phyloP scores from a whole-genome alignment of 768 basidiomycete species.

The Lanmaoa pseudosensibilis region DNA sequence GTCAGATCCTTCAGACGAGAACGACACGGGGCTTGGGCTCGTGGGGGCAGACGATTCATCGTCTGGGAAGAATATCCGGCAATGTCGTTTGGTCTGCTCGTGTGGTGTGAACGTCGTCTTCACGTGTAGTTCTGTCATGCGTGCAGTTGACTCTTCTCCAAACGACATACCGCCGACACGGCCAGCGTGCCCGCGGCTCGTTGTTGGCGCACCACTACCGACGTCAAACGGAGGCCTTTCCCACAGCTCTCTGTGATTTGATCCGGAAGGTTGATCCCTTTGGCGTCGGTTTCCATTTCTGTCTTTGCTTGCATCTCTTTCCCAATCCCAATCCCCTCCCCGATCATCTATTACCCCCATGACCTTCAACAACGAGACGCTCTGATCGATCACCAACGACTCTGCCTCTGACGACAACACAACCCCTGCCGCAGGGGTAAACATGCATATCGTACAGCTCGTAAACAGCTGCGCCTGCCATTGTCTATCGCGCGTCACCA shows the following conservation, averaged over 20 bases:
- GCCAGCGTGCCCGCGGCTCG: neutral
- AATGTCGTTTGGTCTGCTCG: constrained; percentile 26
- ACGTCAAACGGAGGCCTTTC: neutral
- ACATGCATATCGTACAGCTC: constrained; percentile 58
- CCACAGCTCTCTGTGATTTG: constrained; percentile 1
- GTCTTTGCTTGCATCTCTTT: neutral
- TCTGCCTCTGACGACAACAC: constrained; percentile 19
- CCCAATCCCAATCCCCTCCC: constrained; percentile 16
- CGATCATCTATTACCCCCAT: constrained; percentile 40
- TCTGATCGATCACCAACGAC: constrained; percentile 43
- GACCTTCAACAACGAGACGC: constrained; percentile 44
- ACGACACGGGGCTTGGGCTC: neutral
- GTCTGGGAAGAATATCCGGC: constrained; percentile 26
- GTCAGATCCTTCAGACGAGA: constrained; percentile 1
- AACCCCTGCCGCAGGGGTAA: constrained; percentile 37
- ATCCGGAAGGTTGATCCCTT: neutral
- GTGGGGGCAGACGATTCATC: constrained; percentile 3
- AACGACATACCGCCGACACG: neutral
- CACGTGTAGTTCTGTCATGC: neutral
- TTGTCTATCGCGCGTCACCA: constrained; percentile 45
- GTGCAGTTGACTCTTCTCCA: constrained; percentile 9
- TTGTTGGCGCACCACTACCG: neutral
- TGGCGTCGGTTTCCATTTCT: neutral
- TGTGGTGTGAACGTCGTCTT: constrained; percentile 8
- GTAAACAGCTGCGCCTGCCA: constrained; percentile 65